A percentile compares a stretch with the other conserved stretches of the same genome.
phyloP scores from a whole-genome alignment of 345 rosid genomes.

The Microthlaspi erraticum region DNA sequence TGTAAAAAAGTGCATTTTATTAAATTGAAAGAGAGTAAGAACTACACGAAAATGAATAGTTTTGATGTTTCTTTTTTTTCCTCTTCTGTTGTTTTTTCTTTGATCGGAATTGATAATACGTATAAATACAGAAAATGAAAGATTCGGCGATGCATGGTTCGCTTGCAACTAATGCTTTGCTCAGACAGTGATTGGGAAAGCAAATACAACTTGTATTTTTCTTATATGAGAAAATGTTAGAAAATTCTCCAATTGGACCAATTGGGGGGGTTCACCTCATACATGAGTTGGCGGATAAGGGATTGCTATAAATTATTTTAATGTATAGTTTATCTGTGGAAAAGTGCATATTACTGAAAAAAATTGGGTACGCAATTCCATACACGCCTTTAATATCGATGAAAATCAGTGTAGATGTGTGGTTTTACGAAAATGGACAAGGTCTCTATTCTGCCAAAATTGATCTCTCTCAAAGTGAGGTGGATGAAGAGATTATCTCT shows the following conservation, averaged over 20 bases:
- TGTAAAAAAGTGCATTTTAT: not conserved
- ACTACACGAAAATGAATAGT: conserved; percentile 19
- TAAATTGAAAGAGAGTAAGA: not conserved
- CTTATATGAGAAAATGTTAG: not conserved
- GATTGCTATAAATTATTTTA: not conserved
- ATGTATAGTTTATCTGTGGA: not conserved
- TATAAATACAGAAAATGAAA: conserved; percentile 15
- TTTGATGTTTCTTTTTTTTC: not conserved
- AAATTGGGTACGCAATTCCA: too few relatives aligned
- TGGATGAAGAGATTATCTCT: not conserved
- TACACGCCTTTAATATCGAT: not conserved
- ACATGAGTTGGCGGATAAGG: conserved; percentile 32
- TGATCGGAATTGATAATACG: not conserved
- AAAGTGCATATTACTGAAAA: too few relatives aligned
- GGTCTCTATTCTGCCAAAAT: not conserved
- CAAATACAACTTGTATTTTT: not conserved
- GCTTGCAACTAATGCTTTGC: conserved; percentile 6
- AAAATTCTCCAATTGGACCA: conserved; percentile 19
- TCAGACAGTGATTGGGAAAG: conserved; percentile 27
- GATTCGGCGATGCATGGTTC: conserved; percentile 8
- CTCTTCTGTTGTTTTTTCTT: not conserved
- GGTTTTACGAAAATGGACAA: not conserved
- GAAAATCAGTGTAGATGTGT: not conserved
- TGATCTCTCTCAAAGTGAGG: not conserved
- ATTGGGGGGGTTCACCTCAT: not conserved